Conservation (phyloP, 306 rosid genomes). For the Canavalia ensiformis region DNA sequence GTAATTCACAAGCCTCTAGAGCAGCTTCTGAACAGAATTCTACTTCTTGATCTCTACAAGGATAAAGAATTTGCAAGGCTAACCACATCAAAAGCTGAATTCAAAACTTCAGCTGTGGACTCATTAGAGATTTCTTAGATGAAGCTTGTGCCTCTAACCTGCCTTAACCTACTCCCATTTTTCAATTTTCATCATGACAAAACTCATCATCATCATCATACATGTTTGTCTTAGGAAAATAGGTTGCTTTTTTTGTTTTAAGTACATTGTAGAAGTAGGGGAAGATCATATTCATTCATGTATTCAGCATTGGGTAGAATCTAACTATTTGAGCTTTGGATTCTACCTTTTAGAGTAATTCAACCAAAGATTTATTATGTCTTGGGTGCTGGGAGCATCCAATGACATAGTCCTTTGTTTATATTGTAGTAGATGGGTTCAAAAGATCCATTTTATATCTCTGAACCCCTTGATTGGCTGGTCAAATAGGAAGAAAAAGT, state of each 20-base stretch:
- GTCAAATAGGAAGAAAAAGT: slow-evolving; percentile 59
- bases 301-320: slow-evolving; percentile 60
- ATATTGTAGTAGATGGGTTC: slow-evolving; percentile 61
- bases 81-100: slow-evolving; percentile 50
- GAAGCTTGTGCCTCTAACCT: slow-evolving; percentile 55
- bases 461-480: slow-evolving; percentile 61
- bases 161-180: slow-evolving; percentile 45
- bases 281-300: slow-evolving; percentile 63
- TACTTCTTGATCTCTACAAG: slow-evolving; percentile 51
- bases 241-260: slow-evolving; percentile 7
- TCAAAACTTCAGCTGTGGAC: slow-evolving; percentile 20
- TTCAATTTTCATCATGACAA: slow-evolving; percentile 42
- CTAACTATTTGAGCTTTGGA: slow-evolving; percentile 78
- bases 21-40: slow-evolving; percentile 67
- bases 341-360: slow-evolving; percentile 74
- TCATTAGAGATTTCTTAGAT: slow-evolving; percentile 21
- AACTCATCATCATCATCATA: slow-evolving; percentile 48
- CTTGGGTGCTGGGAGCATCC: slow-evolving; percentile 86
- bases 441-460: slow-evolving; percentile 84
- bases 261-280: slow-evolving; percentile 58
- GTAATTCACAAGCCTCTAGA: slow-evolving; percentile 58
- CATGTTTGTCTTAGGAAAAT: slow-evolving; percentile 50
- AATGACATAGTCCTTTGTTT: slow-evolving; percentile 70
- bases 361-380: slow-evolving; percentile 59
- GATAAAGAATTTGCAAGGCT: slow-evolving; percentile 55